phyloP scores from a whole-genome alignment of 768 basidiomycete genomes.

The Leccinum imitatum region DNA sequence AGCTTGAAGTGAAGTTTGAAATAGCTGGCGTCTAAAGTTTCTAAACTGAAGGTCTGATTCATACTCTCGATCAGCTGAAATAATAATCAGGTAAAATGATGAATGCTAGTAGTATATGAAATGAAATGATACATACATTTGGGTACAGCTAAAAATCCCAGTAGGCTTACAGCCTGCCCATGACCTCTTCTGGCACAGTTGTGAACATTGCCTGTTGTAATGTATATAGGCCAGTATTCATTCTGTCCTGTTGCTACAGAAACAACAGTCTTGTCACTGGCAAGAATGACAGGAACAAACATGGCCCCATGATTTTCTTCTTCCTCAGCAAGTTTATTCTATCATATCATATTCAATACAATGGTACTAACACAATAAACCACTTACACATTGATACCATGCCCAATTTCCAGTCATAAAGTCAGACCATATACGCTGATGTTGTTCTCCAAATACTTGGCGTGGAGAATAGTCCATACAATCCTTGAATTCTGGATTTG shows the following conservation, averaged over 20 bases:
- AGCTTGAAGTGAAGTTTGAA: not conserved
- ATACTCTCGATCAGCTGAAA: not conserved
- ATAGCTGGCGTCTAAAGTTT: not conserved
- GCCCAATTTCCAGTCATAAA: not conserved
- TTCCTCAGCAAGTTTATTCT: not conserved
- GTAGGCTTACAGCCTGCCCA: not conserved
- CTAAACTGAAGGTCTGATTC: not conserved
- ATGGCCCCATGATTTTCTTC: not conserved
- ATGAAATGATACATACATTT: not conserved
- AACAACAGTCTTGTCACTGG: not conserved
- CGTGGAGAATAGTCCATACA: not conserved
- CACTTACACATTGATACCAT: not conserved
- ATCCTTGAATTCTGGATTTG: not conserved
- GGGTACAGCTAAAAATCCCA: not conserved
- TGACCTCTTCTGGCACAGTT: not conserved
- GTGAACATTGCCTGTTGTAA: not conserved
- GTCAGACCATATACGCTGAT: not conserved
- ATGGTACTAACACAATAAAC: not conserved
- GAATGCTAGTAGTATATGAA: not conserved
- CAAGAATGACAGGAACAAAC: not conserved
- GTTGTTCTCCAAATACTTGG: not conserved
- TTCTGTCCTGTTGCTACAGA: not conserved
- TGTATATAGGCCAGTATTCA: not conserved
- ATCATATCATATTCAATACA: not conserved
- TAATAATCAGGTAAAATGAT: no score